Base-by-base conservation (phyloP, 2,329 filamentous ascomycete genomes). In the Fusarium tupiense region DNA sequence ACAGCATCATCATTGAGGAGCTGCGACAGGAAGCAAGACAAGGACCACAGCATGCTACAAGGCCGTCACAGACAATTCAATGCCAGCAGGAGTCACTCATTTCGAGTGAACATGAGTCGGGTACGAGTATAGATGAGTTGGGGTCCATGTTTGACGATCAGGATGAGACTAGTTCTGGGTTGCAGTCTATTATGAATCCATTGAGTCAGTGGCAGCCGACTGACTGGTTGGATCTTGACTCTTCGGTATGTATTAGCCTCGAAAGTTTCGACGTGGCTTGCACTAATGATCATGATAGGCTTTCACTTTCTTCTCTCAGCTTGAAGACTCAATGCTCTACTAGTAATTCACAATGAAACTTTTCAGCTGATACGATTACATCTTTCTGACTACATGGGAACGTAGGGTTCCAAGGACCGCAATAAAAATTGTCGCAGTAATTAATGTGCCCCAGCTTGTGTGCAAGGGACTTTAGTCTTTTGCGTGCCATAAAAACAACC, bases 1-100 rank as follows among this genome's bases (percentile, higher is more conserved):
- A 74, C 22, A 67, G 68, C 16, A 64, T 72, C 10, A 74, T 75
- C 4, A 67, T 75, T 10, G 71, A 75, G 31, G 69, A 71, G 7
- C 29, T 71, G 0, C 56, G 69, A 10, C 46, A 67, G 5, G 69
- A 71, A 6, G 67, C 67, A 3, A 57, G 50, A 12, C 69, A 54
- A 41, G 61, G 62, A 1, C 67, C 61, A 4, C 69, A 71, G 6
- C 69, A 71, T 24, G 66, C 64, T 11, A 26, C 31, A 3, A 43
- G 66, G 6, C 14, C 64, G 12, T 56, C 41, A 0, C 56, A 56
- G 3, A 46, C 53, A 20, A 16, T 54, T 4, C 44, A 56, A 0
- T 63, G 49, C 5, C 58, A 69, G 7, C 64, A 54, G 8, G 66
- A 64, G 9, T 69, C 66, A 6, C 37, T 69, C 1, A 37, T 69